phyloP scores from a whole-genome alignment of 352 stramenopile genomes.

The Pythium phragmiticola region DNA sequence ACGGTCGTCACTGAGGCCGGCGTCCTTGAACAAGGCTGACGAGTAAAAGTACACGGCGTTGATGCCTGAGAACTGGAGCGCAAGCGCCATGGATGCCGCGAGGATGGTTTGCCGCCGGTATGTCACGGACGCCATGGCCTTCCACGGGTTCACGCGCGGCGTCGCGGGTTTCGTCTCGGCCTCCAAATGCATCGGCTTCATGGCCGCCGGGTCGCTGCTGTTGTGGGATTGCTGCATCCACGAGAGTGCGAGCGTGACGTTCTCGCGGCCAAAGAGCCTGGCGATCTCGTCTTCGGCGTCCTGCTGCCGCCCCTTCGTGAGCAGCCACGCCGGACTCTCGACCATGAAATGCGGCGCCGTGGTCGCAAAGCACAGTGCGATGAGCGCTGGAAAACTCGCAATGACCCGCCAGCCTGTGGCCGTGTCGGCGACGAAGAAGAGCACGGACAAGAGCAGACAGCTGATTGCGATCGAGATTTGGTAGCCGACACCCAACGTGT shows the following conservation, averaged over 20 bases:
- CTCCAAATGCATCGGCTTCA: background rate
- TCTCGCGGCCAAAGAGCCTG: constrained; percentile 26
- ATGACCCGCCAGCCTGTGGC: constrained; percentile 55
- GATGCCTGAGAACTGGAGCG: constrained; percentile 61
- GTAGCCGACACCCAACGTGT: constrained; percentile 34
- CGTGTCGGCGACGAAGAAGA: constrained; percentile 54
- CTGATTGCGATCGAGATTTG: constrained; percentile 52
- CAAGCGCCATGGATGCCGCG: constrained; percentile 39
- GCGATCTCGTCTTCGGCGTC: constrained; percentile 29
- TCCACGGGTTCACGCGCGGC: constrained; percentile 1
- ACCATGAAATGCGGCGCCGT: constrained; percentile 27
- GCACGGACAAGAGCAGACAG: constrained; percentile 40
- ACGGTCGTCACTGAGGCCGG: constrained; percentile 52
- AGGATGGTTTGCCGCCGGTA: constrained; percentile 45
- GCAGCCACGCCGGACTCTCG: constrained; percentile 33
- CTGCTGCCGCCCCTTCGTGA: constrained; percentile 29
- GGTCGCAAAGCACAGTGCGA: constrained; percentile 47
- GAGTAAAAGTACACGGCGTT: constrained; percentile 79
- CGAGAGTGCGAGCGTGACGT: constrained; percentile 27
- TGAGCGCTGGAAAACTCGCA: constrained; percentile 40
- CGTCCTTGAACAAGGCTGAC: constrained; percentile 54
- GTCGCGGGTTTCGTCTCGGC: background rate
- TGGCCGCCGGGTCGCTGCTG: constrained; percentile 8
- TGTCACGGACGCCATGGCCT: constrained; percentile 18
- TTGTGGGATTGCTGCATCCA: constrained; percentile 23